phyloP scores from a whole-genome alignment of 2,329 filamentous ascomycete genomes.

The Neurospora sp. region DNA sequence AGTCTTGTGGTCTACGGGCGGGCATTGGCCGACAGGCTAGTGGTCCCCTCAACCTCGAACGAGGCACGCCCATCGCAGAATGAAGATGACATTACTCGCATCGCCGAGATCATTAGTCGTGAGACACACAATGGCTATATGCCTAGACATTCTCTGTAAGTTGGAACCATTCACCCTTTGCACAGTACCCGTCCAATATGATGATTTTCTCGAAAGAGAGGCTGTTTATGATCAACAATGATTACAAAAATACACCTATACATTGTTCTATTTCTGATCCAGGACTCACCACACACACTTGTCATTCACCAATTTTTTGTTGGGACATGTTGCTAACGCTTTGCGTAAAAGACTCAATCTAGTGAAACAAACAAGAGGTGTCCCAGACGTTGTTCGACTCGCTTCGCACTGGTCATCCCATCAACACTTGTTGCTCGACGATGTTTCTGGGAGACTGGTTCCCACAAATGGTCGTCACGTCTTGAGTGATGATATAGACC shows the following conservation, averaged over 20 bases:
- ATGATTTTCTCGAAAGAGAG: not conserved
- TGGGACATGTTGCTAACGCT: not conserved
- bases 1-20: not conserved
- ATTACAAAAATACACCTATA: not conserved
- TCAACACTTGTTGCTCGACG: conserved; percentile 8
- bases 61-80: not conserved
- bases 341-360: conserved; percentile 10
- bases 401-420: conserved; percentile 12
- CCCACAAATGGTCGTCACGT: conserved; percentile 3
- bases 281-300: not conserved
- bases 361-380: not conserved
- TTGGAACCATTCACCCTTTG: not conserved
- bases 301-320: not conserved
- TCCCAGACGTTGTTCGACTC: conserved; percentile 5
- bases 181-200: not conserved
- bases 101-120: conserved; percentile 8
- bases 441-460: conserved; percentile 6
- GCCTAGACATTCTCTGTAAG: conserved; percentile 15
- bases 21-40: not conserved
- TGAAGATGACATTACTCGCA: conserved; percentile 3
- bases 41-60: not conserved
- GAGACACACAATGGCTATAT: conserved; percentile 12
- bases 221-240: not conserved
- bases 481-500: conserved; percentile 3
- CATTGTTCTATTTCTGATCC: not conserved